Conservation (phyloP, 805 yeast species). For the Dipodascus albidus region DNA sequence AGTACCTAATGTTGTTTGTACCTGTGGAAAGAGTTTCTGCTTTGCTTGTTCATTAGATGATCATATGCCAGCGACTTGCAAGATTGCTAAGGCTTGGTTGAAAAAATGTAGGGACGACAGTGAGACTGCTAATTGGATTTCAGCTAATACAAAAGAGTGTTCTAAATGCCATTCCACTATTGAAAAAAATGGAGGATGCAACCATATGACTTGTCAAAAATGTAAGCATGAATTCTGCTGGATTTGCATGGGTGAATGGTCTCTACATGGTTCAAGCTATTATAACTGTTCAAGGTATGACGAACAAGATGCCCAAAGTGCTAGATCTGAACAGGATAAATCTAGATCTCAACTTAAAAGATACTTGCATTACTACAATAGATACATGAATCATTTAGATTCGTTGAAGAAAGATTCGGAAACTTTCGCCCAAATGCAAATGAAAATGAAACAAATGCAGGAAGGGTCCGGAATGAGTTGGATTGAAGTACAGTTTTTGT, state of each 20-base stretch:
- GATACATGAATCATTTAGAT: slow-evolving; percentile 64
- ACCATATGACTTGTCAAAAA: slow-evolving; percentile 82
- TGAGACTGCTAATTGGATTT: slow-evolving; percentile 80
- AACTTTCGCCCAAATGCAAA: slow-evolving; percentile 51
- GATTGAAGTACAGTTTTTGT: slow-evolving; percentile 79
- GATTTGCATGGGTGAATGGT: slow-evolving; percentile 80
- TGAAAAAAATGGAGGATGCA: slow-evolving; percentile 94
- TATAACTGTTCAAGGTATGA: slow-evolving; percentile 57
- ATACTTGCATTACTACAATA: slow-evolving; percentile 63
- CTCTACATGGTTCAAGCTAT: slow-evolving; percentile 46
- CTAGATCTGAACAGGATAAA: slow-evolving; percentile 30
- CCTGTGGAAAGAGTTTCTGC: slow-evolving; percentile 62
- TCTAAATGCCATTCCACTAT: slow-evolving; percentile 71
- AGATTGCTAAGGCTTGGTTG: slow-evolving; percentile 57
- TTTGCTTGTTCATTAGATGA: slow-evolving; percentile 61
- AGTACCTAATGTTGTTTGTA: slow-evolving; percentile 64
- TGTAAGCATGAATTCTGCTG: slow-evolving; percentile 83
- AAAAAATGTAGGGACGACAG: slow-evolving; percentile 75
- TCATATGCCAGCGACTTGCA: slow-evolving; percentile 81
- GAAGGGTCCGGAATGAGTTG: slow-evolving; percentile 56
- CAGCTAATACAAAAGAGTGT: slow-evolving; percentile 74
- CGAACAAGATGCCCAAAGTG: slow-evolving; percentile 31
- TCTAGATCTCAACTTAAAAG: slow-evolving; percentile 43
- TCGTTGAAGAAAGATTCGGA: slow-evolving; percentile 63
- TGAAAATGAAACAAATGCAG: slow-evolving; percentile 54